Conservation (phyloP, 345 rosid species). For the Fremontodendron californicum region DNA sequence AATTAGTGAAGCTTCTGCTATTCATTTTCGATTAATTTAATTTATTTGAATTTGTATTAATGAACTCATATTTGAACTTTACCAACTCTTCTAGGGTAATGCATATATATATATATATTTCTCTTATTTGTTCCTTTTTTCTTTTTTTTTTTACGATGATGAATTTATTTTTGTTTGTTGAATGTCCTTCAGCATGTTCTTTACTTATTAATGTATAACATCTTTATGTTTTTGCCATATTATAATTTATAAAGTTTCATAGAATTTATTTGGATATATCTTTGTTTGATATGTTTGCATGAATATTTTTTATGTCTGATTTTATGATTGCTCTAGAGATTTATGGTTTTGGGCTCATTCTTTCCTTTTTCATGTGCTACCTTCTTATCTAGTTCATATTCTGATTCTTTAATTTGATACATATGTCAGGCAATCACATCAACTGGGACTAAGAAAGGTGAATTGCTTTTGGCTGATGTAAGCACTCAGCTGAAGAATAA, state of each 20-base stretch:
- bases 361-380: not conserved
- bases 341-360: not conserved
- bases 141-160: not conserved
- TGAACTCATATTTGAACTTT: not conserved
- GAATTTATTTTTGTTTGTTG: not conserved
- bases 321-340: not conserved
- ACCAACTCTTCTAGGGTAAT: not conserved
- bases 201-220: not conserved
- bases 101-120: not conserved
- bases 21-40: not conserved
- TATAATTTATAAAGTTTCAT: not conserved
- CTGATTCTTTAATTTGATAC: not conserved
- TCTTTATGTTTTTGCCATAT: not conserved
- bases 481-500: constrained; percentile 84
- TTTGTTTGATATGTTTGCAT: not conserved
- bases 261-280: not conserved
- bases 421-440: constrained; percentile 65
- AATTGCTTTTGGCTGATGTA: constrained; percentile 72
- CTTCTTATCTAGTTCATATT: not conserved
- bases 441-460: constrained; percentile 74
- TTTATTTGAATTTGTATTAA: not conserved
- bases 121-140: not conserved
- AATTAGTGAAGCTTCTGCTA: not conserved
- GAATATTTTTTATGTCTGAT: not conserved
- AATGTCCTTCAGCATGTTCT: not conserved